Conservation (phyloP, 805 yeast species). For the Wickerhamiella nectarea region DNA sequence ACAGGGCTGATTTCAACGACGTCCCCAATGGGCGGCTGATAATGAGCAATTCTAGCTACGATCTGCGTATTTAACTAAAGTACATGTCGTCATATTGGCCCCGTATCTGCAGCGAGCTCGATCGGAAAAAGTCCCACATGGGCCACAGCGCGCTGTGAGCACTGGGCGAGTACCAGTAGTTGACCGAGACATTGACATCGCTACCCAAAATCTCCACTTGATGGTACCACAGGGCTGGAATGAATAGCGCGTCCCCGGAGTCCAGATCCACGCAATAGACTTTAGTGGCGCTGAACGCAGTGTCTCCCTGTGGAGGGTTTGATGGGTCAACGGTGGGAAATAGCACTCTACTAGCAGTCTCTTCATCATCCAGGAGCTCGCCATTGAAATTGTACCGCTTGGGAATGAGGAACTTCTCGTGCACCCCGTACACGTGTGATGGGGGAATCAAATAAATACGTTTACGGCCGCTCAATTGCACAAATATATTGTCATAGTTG, state of each 20-base stretch:
- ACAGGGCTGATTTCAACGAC: conserved; percentile 37
- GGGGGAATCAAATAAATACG: conserved; percentile 27
- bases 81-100: conserved; percentile 18
- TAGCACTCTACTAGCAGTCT: conserved; percentile 14
- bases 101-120: conserved; percentile 14
- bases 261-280: conserved; percentile 23
- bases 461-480: conserved; percentile 26
- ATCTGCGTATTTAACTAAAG: conserved; percentile 8
- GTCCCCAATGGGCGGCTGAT: conserved; percentile 41
- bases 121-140: conserved; percentile 24
- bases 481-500: conserved; percentile 29
- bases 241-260: conserved; percentile 28
- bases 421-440: conserved; percentile 20
- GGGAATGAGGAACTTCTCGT: conserved; percentile 22
- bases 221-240: conserved; percentile 32
- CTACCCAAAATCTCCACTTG: conserved; percentile 23
- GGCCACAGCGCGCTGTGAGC: conserved; percentile 21
- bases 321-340: conserved; percentile 27
- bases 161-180: conserved; percentile 26
- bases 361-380: conserved; percentile 13
- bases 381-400: conserved; percentile 21
- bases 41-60: neutral
- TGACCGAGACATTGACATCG: conserved; percentile 21
- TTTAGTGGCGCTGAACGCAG: conserved; percentile 12
- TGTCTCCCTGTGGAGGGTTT: conserved; percentile 13